Conservation (phyloP, 2,329 filamentous ascomycete genomes). For the Shiraia sp. region DNA sequence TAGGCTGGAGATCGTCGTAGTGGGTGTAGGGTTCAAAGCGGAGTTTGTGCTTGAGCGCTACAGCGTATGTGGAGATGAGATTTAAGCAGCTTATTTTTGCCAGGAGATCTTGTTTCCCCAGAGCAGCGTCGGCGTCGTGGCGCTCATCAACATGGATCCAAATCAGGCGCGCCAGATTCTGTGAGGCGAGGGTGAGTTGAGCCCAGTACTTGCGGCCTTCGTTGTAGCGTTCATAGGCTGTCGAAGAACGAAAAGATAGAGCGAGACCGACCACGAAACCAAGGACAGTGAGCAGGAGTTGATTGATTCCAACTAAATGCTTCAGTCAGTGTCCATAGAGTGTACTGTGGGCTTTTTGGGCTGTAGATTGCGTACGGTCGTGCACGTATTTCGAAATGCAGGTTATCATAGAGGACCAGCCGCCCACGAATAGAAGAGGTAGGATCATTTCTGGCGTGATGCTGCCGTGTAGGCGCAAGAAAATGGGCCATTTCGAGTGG, state of each 20-base stretch:
- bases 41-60: conserved; percentile 79
- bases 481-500: conserved; percentile 76
- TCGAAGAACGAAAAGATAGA: conserved; percentile 74
- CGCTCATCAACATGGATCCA: conserved; percentile 77
- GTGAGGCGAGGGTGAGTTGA: conserved; percentile 57
- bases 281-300: conserved; percentile 71
- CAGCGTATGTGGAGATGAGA: conserved; percentile 74
- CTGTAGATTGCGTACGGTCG: conserved; percentile 32
- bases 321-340: neutral
- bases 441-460: conserved; percentile 74
- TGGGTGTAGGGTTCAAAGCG: conserved; percentile 79
- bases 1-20: conserved; percentile 71
- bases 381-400: conserved; percentile 49
- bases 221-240: conserved; percentile 71
- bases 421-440: conserved; percentile 65
- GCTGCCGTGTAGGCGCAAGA: conserved; percentile 74
- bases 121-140: conserved; percentile 48
- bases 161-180: conserved; percentile 71
- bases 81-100: conserved; percentile 69
- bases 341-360: neutral
- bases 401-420: conserved; percentile 69
- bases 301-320: conserved; percentile 59
- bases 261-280: conserved; percentile 80
- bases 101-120: conserved; percentile 68
- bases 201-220: conserved; percentile 67